Evolutionary conservation across 1,284 basidiomycete genomes (phyloP), one percentile per base, ranked within the genome.

Genomic region (Agroathelia rolfsii): DNA sequence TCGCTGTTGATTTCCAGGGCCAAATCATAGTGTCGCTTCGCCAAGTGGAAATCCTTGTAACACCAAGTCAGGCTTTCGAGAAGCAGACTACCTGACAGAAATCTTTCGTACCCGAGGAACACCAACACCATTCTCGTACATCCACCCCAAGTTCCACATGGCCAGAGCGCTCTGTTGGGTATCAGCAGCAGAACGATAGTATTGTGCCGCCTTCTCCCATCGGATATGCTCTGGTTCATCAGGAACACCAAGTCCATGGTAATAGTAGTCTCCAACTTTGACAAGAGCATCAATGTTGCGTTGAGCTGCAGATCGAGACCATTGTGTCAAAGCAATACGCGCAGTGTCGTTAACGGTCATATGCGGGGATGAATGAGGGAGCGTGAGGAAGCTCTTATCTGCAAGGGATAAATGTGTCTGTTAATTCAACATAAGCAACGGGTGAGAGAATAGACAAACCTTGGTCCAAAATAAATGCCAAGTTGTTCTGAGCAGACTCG

Each of bases 131-230:
- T 90, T 86, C 61, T 98, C 94, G 54, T 97, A 96, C 90, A 98
- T 95, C 85, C 86, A 96, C 1, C 94, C 95, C 16, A 98, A 60
- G 50, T 96, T 96, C 92, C 93, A 98, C 78, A 94, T 90, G 2
- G 94, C 93, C 44, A 98, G 67, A 1, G 93, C 88, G 44, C 88
- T 94, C 39, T 82, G 50, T 41, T 90, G 85, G 2, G 87, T 92
- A 45, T 93, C 89, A 2, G 88, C 88, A 5, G 89, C 89, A 17
- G 86, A 82, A 50, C 89, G 89, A 52, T 98, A 98, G 54, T 89
- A 96, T 11, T 78, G 76, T 0, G 86, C 88, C 0, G 95, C 95
- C 45, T 89, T 89, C 50, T 89, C 85, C 51, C 76, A 76, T 11
- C 80, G 69, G 19, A 69, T 58, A 2, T 62, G 55, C 45, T 75